Percentiles rank a stretch among this genome's conserved stretches.
These are phyloP conservation scores for Arachis stenosperma DNA, from an alignment of 306 rosid species.

Conservation along the genomic window DNA sequence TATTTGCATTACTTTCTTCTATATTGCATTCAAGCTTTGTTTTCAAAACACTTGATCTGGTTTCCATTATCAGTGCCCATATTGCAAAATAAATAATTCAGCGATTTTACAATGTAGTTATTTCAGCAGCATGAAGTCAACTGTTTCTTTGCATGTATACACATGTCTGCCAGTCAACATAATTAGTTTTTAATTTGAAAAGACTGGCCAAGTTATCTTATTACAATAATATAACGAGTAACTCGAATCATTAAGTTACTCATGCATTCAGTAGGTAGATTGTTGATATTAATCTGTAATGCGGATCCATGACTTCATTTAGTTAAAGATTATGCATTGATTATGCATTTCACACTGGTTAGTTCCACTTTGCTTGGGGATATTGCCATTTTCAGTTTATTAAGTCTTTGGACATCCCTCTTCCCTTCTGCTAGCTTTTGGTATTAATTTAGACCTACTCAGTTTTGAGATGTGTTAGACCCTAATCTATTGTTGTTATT, in stretches of 20 bases:
- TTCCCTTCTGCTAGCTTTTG: too few species aligned
- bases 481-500: too few species aligned
- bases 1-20: constrained; percentile 22
- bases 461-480: too few species aligned
- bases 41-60: neutral
- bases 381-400: too few species aligned
- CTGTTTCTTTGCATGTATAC: neutral
- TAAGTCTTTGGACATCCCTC: too few species aligned
- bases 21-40: neutral
- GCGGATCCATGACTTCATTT: constrained; percentile 16
- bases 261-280: neutral
- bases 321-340: constrained; percentile 26
- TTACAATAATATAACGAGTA: constrained; percentile 13
- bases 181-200: neutral
- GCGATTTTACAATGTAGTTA: constrained; percentile 4
- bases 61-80: neutral
- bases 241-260: constrained; percentile 18
- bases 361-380: too few species aligned
- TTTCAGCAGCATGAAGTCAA: constrained; percentile 16
- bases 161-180: constrained; percentile 4
- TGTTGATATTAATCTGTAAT: constrained; percentile 1
- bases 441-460: too few species aligned
- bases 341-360: constrained; percentile 5
- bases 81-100: neutral
- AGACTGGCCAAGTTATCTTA: neutral